Conservation (phyloP, 768 basidiomycete species). For the Suillus subalutaceus region DNA sequence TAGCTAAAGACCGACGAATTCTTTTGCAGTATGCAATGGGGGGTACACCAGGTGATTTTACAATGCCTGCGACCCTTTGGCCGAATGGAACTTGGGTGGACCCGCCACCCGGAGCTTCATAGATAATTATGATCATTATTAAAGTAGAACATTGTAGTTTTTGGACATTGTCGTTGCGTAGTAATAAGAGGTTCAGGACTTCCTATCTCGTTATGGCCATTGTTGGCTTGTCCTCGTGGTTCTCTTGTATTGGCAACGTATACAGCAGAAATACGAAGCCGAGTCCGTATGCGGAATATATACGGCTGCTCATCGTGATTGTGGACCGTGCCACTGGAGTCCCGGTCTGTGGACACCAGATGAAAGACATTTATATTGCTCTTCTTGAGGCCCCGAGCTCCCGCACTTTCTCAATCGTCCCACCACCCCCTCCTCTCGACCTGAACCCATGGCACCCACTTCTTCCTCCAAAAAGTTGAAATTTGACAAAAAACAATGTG, state of each 20-base stretch:
- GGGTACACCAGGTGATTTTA: slow-evolving; percentile 69
- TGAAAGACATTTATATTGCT: slow-evolving; percentile 4
- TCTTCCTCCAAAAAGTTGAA: not conserved
- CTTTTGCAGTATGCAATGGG: slow-evolving; percentile 48
- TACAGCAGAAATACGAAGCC: slow-evolving; percentile 3
- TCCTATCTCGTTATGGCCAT: slow-evolving; percentile 1
- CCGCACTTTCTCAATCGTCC: slow-evolving; percentile 6
- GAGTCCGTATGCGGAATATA: not conserved
- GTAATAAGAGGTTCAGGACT: not conserved
- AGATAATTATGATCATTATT: slow-evolving; percentile 9
- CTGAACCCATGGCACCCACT: not conserved
- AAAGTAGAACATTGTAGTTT: slow-evolving; percentile 6
- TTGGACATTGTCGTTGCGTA: not conserved
- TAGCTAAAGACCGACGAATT: slow-evolving; percentile 11
- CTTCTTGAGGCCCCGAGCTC: not conserved
- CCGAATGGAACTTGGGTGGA: slow-evolving; percentile 84
- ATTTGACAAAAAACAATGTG: slow-evolving; percentile 2
- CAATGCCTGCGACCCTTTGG: slow-evolving; percentile 74
- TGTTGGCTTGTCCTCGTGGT: not conserved
- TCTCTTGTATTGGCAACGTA: not conserved
- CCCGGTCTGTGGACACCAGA: not conserved
- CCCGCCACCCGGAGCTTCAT: slow-evolving; percentile 69
- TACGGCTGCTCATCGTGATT: slow-evolving; percentile 2
- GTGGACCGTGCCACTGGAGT: not conserved
- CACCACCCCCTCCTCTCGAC: not conserved